These are phyloP conservation scores for Cucurbita pepo DNA, from an alignment of 306 rosid genomes.

Conservation along the genomic window DNA sequence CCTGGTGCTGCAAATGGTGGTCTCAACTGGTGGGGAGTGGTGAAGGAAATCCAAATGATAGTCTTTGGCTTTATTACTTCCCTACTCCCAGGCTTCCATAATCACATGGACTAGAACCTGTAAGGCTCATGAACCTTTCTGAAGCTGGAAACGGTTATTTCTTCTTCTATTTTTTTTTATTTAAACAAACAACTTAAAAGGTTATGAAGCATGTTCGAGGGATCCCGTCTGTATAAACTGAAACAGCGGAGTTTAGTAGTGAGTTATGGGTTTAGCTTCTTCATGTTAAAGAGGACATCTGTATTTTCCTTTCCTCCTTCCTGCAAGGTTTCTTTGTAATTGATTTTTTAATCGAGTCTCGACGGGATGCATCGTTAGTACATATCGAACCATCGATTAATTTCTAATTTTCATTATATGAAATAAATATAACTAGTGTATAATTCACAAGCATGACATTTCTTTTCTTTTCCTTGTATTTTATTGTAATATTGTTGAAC, in stretches of 20 bases:
- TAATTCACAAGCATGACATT: no score
- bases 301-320: neutral
- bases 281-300: neutral
- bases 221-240: neutral
- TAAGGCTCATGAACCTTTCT: neutral
- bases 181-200: neutral
- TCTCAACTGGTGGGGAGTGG: constrained; percentile 85
- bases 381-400: no score
- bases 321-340: neutral
- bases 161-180: neutral
- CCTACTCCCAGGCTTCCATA: constrained; percentile 90
- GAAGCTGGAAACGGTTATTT: neutral
- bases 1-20: constrained; percentile 46
- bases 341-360: neutral
- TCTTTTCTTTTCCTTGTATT: no score
- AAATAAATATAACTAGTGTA: no score
- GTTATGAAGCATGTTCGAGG: neutral
- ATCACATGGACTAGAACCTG: constrained; percentile 37
- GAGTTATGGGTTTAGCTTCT: neutral
- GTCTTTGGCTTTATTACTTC: constrained; percentile 91
- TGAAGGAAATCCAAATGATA: constrained; percentile 87
- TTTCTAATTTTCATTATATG: no score
- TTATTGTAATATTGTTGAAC: no score
- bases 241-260: neutral
- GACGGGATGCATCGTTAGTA: no score